Evolutionary conservation across 2,329 filamentous ascomycete species (phyloP), one percentile per base, ranked within the genome.

Genomic region (Dactylellina cionopaga): DNA sequence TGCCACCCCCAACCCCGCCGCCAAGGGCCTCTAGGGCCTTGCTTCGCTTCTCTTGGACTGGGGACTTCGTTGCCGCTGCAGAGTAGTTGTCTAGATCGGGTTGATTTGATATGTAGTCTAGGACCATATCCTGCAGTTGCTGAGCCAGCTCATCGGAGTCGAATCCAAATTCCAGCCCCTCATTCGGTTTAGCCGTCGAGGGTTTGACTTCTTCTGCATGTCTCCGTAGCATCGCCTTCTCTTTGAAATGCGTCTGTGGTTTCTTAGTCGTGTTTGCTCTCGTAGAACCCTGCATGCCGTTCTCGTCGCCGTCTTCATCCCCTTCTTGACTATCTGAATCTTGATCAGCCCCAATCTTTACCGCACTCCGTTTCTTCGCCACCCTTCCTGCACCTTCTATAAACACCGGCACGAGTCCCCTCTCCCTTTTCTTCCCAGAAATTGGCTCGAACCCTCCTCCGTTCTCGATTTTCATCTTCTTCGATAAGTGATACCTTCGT

Each of bases 81-180:
- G 76, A 73, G 10, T 76, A 74, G 47, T 75, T 75, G 41, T 56
- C 58, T 13, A 75, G 75, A 33, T 73, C 76, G 15, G 74, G 65
- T 17, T 76, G 76, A 49, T 69, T 70, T 4, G 69, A 69, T 17
- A 77, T 74, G 54, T 77, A 77, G 35, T 76, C 76, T 37, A 77
- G 72, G 3, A 77, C 75, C 76, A 77, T 77, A 37, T 74, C 73
- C 56, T 77, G 74, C 71, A 77, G 73, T 10, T 76, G 74, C 22
- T 65, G 46, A 3, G 70, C 76, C 24, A 77, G 74, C 22, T 74
- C 64, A 43, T 76, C 75, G 10, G 65, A 63, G 3, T 76, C 74
- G 17, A 66, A 65, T 9, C 54, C 75, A 51, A 74, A 64, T 9
- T 63, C 66, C 43, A 59, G 52, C 35, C 35, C 69, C 59, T 35